Base-by-base conservation (phyloP, 768 basidiomycete species). In the Tulasnella sp. region DNA sequence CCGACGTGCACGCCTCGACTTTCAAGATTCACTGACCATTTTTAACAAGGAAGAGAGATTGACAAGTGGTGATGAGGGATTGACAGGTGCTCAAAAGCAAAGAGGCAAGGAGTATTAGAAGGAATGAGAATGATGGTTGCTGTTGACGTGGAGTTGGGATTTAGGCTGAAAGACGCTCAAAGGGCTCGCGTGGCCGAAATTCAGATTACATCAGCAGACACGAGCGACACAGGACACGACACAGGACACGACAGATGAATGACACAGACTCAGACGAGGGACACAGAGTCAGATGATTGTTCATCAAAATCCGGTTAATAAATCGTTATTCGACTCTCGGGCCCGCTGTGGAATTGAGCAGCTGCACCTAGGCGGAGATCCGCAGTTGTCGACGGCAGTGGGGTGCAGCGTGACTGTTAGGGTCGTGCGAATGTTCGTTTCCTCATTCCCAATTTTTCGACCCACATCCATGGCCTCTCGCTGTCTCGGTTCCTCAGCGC, bases 341-440 rank as follows among this genome's bases (percentile, higher is more conserved):
- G n/a, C n/a, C n/a, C n/a, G n/a, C n/a, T n/a, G n/a, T 39, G 39
- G 39, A 12, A 39, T 39, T 39, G 39, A n/a, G n/a, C 39, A 39
- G 39, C n/a, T 39, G 39, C 12, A 39, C 39, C 39, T 39, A 12
- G 42, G 15, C 11, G 42, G 39, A 40, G 39, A 12, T 40, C 39
- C 12, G 39, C 39, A n/a, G n/a, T n/a, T n/a, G n/a, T n/a, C n/a
- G n/a, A n/a, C n/a, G n/a, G n/a, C n/a, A n/a, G n/a, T 17, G 17
- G 42, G 42, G 49, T 52, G 49, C 49, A 5, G n/a, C 39, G 12
- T 12, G 19, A 52, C 49, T 64, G 31, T 64, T 64, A 14, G 58
- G 58, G 58, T 64, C 31, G 58, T 64, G 58, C 25, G 58, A 64
- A 64, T 64, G 58, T 64, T 64, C 58, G 58, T 64, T 64, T 64